A percentile compares a stretch with the other conserved stretches of the same genome.
Evolutionary conservation across 129 eudicot species (phyloP).

Genomic region (Flaveria sonorensis): DNA sequence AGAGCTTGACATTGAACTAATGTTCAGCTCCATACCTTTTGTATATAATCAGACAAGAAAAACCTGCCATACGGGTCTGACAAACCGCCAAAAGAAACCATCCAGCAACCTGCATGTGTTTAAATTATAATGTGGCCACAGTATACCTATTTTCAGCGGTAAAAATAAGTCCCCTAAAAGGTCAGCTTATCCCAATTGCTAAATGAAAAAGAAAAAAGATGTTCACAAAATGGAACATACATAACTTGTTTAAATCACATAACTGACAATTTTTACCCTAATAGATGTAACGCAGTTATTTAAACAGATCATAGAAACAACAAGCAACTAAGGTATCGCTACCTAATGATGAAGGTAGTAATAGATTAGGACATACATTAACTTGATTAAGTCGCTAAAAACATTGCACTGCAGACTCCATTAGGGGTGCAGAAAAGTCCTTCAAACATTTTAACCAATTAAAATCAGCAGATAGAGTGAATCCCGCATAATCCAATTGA

Average conservation of each 20-base stretch:
- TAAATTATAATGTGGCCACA: slow-evolving; percentile 38
- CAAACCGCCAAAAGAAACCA: slow-evolving; percentile 46
- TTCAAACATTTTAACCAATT: slow-evolving; percentile 40
- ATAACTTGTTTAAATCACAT: slow-evolving; percentile 16
- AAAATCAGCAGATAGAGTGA: slow-evolving; percentile 41
- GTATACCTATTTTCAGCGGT: slow-evolving; percentile 34
- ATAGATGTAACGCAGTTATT: background rate
- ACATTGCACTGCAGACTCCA: slow-evolving; percentile 52
- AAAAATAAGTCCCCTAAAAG: slow-evolving; percentile 7
- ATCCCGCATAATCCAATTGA: slow-evolving; percentile 27
- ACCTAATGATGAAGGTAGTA: slow-evolving; percentile 57
- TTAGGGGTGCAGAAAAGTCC: slow-evolving; percentile 40
- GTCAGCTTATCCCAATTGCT: background rate
- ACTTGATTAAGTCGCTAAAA: slow-evolving; percentile 56
- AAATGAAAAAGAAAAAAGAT: background rate
- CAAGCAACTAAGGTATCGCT: slow-evolving; percentile 40
- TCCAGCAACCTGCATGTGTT: slow-evolving; percentile 52
- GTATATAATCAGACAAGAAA: slow-evolving; percentile 33
- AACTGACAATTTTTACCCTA: slow-evolving; percentile 1
- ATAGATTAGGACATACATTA: slow-evolving; percentile 57
- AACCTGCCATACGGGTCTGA: slow-evolving; percentile 37
- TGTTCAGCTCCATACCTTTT: slow-evolving; percentile 49
- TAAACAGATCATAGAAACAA: slow-evolving; percentile 17
- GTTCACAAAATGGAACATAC: slow-evolving; percentile 18
- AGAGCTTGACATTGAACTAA: slow-evolving; percentile 28